A percentile compares a stretch with the other conserved stretches of the same genome.
Conservation (phyloP, 2,329 filamentous ascomycete species). For the Xylariaceae sp. region DNA sequence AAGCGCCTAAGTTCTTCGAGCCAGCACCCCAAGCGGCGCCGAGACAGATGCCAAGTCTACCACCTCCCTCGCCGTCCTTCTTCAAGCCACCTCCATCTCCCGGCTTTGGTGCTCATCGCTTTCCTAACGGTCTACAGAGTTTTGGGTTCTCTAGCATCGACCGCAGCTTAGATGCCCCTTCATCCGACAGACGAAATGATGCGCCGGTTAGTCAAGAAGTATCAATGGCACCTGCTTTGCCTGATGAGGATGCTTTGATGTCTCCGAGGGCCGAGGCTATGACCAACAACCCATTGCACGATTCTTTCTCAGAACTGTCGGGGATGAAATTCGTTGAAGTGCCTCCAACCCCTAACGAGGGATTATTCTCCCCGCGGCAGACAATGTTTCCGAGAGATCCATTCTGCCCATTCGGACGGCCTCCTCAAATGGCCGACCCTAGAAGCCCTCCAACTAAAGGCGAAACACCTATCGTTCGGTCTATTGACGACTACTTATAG, state of each 20-base stretch:
- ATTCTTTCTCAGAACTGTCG: constrained; percentile 45
- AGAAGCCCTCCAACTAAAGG: constrained; percentile 75
- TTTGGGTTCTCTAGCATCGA: constrained; percentile 48
- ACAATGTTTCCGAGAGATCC: constrained; percentile 58
- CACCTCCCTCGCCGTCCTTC: constrained; percentile 34
- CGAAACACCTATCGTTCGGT: constrained; percentile 74
- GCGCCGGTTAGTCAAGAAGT: constrained; percentile 38
- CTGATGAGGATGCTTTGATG: constrained; percentile 61
- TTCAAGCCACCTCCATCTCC: constrained; percentile 40
- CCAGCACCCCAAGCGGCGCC: constrained; percentile 16
- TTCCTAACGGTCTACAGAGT: constrained; percentile 40
- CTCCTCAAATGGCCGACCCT: constrained; percentile 62
- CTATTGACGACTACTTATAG: constrained; percentile 77
- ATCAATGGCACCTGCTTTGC: constrained; percentile 39
- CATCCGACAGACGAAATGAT: constrained; percentile 22
- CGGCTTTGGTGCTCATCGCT: constrained; percentile 47
- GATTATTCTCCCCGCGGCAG: constrained; percentile 56
- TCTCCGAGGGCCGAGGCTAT: constrained; percentile 75
- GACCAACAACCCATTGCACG: constrained; percentile 67
- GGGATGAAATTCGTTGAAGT: constrained; percentile 57
- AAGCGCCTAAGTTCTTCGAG: constrained; percentile 43
- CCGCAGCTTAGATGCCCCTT: constrained; percentile 31
- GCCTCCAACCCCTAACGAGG: constrained; percentile 54
- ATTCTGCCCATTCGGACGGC: constrained; percentile 55
- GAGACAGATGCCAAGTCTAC: constrained; percentile 20